Percentiles rank a stretch among this genome's conserved stretches.
Conservation (phyloP, 129 eudicot genomes). For the Silybum marianum region DNA sequence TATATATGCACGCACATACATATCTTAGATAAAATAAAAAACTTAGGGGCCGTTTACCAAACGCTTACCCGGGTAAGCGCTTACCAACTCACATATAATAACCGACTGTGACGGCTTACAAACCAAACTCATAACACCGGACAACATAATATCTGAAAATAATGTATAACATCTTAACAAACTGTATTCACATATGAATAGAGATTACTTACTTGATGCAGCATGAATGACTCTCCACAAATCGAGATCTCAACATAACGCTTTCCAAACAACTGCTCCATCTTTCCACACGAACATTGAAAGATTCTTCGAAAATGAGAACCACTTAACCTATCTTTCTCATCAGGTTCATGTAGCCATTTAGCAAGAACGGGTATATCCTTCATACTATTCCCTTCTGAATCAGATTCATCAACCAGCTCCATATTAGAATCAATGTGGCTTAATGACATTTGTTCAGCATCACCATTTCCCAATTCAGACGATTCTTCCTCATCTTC, state of each 20-base stretch:
- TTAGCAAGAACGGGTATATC: conserved; percentile 53
- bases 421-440: conserved; percentile 17
- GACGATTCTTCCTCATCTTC: conserved; percentile 35
- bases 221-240: conserved; percentile 95
- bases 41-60: too few species aligned
- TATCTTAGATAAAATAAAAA: too few species aligned
- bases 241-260: conserved; percentile 72
- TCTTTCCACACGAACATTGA: conserved; percentile 76
- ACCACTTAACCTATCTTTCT: conserved; percentile 65
- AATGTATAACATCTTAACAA: too few species aligned
- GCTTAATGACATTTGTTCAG: conserved; percentile 15
- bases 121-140: too few species aligned
- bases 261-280: conserved; percentile 60
- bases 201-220: conserved; percentile 79
- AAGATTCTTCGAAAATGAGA: conserved; percentile 86
- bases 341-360: conserved; percentile 89
- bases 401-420: conserved; percentile 20
- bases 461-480: conserved; percentile 30
- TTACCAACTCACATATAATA: too few species aligned
- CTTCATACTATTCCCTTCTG: conserved; percentile 24
- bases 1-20: too few species aligned
- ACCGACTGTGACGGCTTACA: too few species aligned
- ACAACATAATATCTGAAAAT: too few species aligned
- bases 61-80: too few species aligned
- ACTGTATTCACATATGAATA: neutral